A percentile compares a stretch with the other conserved stretches of the same genome.
These are phyloP conservation scores for Arabidopsis arenosa DNA, from an alignment of 345 rosid genomes.

Conservation along the genomic window DNA sequence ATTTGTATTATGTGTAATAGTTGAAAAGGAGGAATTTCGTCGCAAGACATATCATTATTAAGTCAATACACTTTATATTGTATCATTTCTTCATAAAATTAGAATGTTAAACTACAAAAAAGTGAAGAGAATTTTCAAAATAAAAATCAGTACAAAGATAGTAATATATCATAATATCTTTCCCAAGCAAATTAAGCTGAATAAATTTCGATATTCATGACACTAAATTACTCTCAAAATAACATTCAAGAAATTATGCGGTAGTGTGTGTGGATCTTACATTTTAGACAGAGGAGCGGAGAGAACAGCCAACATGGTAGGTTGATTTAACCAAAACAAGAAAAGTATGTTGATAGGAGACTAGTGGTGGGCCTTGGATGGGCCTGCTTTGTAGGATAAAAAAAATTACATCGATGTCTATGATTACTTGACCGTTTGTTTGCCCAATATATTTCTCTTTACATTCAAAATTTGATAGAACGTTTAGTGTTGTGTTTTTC, in stretches of 20 bases:
- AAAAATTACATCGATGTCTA: not conserved
- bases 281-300: conserved; percentile 10
- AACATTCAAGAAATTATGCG: conserved; percentile 7
- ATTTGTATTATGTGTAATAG: conserved; percentile 12
- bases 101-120: not conserved
- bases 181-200: no score
- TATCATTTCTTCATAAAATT: not conserved
- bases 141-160: not conserved
- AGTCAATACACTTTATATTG: conserved; percentile 4
- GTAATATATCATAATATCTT: not conserved
- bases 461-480: not conserved
- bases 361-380: conserved; percentile 39
- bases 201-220: not conserved
- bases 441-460: not conserved
- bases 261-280: not conserved
- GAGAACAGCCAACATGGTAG: conserved; percentile 29
- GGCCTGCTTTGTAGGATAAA: conserved; percentile 17
- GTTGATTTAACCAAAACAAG: conserved; percentile 38
- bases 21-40: conserved; percentile 15
- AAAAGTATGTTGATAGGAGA: conserved; percentile 18
- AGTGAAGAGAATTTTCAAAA: not conserved
- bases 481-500: not conserved
- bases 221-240: not conserved
- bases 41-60: not conserved
- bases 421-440: not conserved